Evolutionary conservation across 2,329 filamentous ascomycete genomes (phyloP), one percentile per base, ranked within the genome.

Genomic region (Paraconiothyrium sp.): DNA sequence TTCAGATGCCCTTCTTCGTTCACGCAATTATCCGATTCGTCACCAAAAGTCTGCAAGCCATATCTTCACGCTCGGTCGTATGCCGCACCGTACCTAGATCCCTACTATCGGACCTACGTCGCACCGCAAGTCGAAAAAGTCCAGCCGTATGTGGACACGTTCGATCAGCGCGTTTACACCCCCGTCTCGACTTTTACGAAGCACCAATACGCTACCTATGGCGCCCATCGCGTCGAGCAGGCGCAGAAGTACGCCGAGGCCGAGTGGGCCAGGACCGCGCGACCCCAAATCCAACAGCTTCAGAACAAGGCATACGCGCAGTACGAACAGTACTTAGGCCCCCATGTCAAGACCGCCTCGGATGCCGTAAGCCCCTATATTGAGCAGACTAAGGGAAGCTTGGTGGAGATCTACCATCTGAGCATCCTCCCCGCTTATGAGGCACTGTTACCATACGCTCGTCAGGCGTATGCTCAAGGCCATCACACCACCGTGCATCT

Each of bases 81-180:
- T 60, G 82, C 94, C 62, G 81, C 88, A 30, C 95, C 95, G 3
- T 90, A 94, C 77, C 73, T 96, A 35, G 85, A 90, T 70, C 94
- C 94, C 2, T 97, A 96, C 80, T 98, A 97, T 79, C 83, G 94
- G 68, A 79, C 87, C 60, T 97, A 97, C 73, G 90, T 92, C 27
- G 91, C 90, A 6, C 92, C 93, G 2, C 95, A 97, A 74, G 88
- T 97, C 64, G 86, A 94, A 41, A 81, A 88, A 54, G 90, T 87
- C 39, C 88, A 87, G 62, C 94, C 94, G 0, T 97, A 98, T 79
- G 79, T 85, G 58, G 80, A 85, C 22, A 76, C 81, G 24, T 79
- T 87, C 66, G 86, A 89, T 67, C 81, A 84, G 52, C 79, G 84
- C 47, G 82, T 96, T 52, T 87, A 95, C 72, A 82, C 85, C 3